These are phyloP conservation scores for Phoma sp. DNA, from an alignment of 2,329 filamentous ascomycete genomes.

Conservation along the genomic window DNA sequence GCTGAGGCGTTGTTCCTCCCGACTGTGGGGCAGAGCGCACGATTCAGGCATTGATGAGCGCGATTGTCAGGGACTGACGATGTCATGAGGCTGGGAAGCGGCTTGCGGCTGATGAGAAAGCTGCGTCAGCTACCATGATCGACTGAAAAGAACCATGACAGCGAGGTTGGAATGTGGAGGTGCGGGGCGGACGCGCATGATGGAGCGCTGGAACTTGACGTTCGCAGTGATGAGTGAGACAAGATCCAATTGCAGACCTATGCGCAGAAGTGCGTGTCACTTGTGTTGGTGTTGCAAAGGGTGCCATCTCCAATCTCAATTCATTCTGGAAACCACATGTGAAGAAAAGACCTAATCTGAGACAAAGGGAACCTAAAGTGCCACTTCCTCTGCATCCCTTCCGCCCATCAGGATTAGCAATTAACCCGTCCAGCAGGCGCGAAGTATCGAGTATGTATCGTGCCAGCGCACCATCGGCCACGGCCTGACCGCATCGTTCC, in stretches of 20 bases:
- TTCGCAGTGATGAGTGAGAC: conserved; percentile 4
- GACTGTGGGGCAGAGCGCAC: conserved; percentile 15
- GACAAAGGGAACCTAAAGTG: conserved; percentile 3
- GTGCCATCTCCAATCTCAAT: not conserved
- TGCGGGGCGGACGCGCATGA: conserved; percentile 6
- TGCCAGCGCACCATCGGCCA: not conserved
- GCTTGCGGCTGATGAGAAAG: not conserved
- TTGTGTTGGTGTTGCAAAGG: not conserved
- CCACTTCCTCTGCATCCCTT: conserved; percentile 2
- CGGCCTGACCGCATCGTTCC: not conserved
- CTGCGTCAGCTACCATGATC: conserved; percentile 9
- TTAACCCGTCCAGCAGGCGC: conserved; percentile 21
- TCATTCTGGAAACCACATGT: not conserved
- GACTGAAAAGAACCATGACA: not conserved
- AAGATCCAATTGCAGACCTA: not conserved
- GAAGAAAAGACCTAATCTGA: not conserved
- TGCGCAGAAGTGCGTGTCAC: not conserved
- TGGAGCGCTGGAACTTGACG: not conserved
- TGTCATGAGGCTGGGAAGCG: conserved; percentile 12
- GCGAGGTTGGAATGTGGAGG: conserved; percentile 9
- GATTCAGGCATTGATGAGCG: conserved; percentile 19
- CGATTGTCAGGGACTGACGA: conserved; percentile 9
- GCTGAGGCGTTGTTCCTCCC: conserved; percentile 18
- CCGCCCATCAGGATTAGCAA: conserved; percentile 11
- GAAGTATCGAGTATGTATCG: conserved; percentile 10